Evolutionary conservation across 208 protist genomes (phyloP), one percentile per base, ranked within the genome.

Genomic region (Lotmaria passim): DNA sequence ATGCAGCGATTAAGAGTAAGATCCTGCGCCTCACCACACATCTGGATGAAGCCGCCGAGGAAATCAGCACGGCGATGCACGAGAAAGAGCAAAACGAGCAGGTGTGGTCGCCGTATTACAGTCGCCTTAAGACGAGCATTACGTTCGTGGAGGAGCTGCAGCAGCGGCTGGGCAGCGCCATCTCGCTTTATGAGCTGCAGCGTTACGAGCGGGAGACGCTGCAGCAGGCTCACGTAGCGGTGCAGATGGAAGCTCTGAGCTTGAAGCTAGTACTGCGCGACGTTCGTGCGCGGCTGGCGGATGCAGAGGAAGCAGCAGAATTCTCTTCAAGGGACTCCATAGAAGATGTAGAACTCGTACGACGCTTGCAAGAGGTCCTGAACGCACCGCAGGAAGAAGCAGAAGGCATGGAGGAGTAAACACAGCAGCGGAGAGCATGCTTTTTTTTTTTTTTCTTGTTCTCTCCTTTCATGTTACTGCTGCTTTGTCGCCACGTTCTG

Each of bases 161-260:
- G 65, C 47, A 68, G 26, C 81, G 87, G 6, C 48, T 87, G 12
- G 53, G 50, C 19, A 74, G 66, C 5, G 87, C 87, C n/a, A 43
- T 78, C 38, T 79, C 69, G 15, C 82, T 93, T 14, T 86, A 82
- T 57, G 24, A 73, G n/a, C 79, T 89, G 44, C 69, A 88, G 73
- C 75, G 67, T 5, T 77, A 83, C 56, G 90, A 96, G 60, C 73
- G 90, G 43, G 79, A 83, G 51, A 93, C 90, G 8, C 71, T 93
- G n/a, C 79, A 87, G 65, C 74, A 74, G 12, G 80, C 87, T 17
- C 75, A 92, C 19, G 36, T 69, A 12, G 76, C 75, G 7, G 43
- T 96, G 7, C 69, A 71, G 31, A 61, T 86, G 62, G 88, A 96
- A 69, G 63, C 83, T 24, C 66, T 74, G 48, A 75, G 80, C 21